These are phyloP conservation scores for Pinus taeda DNA, from an alignment of 75 land plant species.

Conservation along the genomic window DNA sequence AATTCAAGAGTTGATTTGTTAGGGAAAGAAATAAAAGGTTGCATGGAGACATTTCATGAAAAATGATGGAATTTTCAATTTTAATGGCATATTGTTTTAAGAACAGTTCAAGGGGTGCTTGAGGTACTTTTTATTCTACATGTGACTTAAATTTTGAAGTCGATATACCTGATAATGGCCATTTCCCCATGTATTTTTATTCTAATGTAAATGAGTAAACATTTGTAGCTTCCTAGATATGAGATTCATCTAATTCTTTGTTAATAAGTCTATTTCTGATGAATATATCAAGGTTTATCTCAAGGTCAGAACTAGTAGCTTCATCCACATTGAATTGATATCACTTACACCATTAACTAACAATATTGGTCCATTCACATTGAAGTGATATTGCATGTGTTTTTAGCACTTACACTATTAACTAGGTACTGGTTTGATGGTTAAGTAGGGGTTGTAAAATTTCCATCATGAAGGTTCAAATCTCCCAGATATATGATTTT, in stretches of 20 bases:
- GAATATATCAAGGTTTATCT: neutral
- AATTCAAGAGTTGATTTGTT: too few relatives aligned
- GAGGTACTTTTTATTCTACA: conserved; percentile 32
- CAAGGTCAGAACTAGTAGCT: neutral
- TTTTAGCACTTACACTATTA: too few relatives aligned
- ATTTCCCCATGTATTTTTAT: neutral
- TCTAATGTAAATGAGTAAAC: too few relatives aligned
- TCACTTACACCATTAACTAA: too few relatives aligned
- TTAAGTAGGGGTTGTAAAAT: too few relatives aligned
- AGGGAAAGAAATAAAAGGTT: too few relatives aligned
- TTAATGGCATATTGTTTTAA: neutral
- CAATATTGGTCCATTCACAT: neutral
- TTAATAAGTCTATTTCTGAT: neutral
- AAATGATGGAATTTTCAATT: too few relatives aligned
- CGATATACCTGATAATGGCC: neutral
- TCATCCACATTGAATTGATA: neutral
- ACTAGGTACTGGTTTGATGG: too few relatives aligned
- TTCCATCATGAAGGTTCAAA: too few relatives aligned
- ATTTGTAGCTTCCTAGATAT: neutral
- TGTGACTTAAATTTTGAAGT: neutral
- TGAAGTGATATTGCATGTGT: neutral
- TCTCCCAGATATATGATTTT: too few relatives aligned
- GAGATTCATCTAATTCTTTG: neutral
- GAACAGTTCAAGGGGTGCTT: conserved; percentile 84
- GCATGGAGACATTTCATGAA: too few relatives aligned